Conservation (phyloP, 495 filamentous ascomycete genomes). For the Tuber indicum region DNA sequence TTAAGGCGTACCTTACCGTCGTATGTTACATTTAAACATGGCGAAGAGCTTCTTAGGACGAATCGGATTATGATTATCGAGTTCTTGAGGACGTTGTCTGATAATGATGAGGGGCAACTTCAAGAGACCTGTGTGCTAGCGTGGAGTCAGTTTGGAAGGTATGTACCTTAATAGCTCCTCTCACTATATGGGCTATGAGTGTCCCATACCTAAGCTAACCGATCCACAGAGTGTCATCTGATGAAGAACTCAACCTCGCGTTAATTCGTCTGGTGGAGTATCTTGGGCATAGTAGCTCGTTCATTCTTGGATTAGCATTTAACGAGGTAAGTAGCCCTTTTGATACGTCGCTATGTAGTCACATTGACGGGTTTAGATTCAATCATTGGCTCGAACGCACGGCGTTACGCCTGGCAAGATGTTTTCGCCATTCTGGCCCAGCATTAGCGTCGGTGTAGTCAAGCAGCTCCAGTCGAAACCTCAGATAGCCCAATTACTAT, state of each 20-base stretch:
- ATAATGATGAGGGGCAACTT: constrained; percentile 55
- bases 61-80: constrained; percentile 65
- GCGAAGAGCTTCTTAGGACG: constrained; percentile 48
- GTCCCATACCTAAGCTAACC: constrained; percentile 19
- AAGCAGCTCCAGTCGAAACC: constrained; percentile 74
- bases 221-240: constrained; percentile 51
- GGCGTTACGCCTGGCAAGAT: constrained; percentile 57
- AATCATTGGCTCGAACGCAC: constrained; percentile 57
- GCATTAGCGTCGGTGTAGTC: constrained; percentile 66
- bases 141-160: constrained; percentile 72
- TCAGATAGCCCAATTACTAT: constrained; percentile 70
- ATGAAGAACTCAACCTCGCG: constrained; percentile 78
- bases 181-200: constrained; percentile 29
- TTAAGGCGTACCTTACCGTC: constrained; percentile 57
- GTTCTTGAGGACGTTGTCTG: constrained; percentile 62
- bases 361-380: constrained; percentile 28
- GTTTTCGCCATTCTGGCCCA: constrained; percentile 81
- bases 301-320: constrained; percentile 71
- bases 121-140: constrained; percentile 82
- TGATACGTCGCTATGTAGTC: constrained; percentile 5
- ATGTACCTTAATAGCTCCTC: constrained; percentile 24
- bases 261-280: constrained; percentile 78
- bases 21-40: constrained; percentile 55
- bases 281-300: constrained; percentile 71
- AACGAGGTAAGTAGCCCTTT: constrained; percentile 56